These are phyloP conservation scores for Blastocystis sp. DNA, from an alignment of 352 stramenopile genomes.

Conservation along the genomic window DNA sequence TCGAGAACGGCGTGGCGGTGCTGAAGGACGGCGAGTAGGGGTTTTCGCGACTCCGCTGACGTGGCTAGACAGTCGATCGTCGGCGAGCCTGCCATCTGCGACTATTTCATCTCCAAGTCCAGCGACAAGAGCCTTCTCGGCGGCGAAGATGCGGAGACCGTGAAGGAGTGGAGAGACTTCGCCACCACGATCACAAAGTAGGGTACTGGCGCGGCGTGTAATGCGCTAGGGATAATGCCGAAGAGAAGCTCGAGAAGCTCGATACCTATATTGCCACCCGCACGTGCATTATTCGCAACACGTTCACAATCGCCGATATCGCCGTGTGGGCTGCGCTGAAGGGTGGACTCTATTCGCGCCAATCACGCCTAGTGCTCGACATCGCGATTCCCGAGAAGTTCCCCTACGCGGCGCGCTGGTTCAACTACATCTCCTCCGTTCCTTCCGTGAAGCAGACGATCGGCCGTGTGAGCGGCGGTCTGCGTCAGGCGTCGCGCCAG, in stretches of 20 bases:
- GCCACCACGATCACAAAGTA: slow-evolving; percentile 50
- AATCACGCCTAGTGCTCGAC: slow-evolving; percentile 7
- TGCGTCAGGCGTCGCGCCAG: slow-evolving; percentile 43
- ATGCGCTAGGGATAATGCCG: slow-evolving; percentile 54
- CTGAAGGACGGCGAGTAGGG: slow-evolving; percentile 60
- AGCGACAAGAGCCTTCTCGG: slow-evolving; percentile 54
- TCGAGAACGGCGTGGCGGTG: slow-evolving; percentile 39
- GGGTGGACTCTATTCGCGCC: not conserved
- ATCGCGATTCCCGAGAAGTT: slow-evolving; percentile 76
- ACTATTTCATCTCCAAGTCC: slow-evolving; percentile 71
- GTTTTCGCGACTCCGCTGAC: not conserved
- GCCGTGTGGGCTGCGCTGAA: slow-evolving; percentile 85
- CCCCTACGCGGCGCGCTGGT: slow-evolving; percentile 82
- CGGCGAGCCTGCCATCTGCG: slow-evolving; percentile 49
- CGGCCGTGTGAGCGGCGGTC: slow-evolving; percentile 47
- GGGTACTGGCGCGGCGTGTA: not conserved
- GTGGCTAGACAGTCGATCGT: slow-evolving; percentile 38
- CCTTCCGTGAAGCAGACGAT: slow-evolving; percentile 67
- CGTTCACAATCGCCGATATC: slow-evolving; percentile 92
- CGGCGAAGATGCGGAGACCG: slow-evolving; percentile 40
- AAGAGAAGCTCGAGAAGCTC: slow-evolving; percentile 78
- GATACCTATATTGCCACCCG: slow-evolving; percentile 84
- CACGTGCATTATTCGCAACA: slow-evolving; percentile 91
- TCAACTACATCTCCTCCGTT: slow-evolving; percentile 78
- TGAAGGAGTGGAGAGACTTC: slow-evolving; percentile 69